These are phyloP conservation scores for Colletotrichum melonis DNA, from an alignment of 2,329 filamentous ascomycete genomes.

Conservation along the genomic window DNA sequence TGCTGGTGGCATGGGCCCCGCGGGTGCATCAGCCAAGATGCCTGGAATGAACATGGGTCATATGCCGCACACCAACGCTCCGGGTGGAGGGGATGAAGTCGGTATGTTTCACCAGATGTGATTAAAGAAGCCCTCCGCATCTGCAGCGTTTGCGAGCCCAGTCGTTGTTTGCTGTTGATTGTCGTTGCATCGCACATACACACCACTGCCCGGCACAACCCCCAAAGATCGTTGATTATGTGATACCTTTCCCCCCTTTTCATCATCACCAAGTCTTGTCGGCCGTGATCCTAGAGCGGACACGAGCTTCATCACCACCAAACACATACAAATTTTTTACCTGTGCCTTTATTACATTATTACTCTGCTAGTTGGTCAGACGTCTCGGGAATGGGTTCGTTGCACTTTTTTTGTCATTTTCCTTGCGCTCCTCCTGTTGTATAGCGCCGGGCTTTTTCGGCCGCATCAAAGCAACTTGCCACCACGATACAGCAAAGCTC, in stretches of 20 bases:
- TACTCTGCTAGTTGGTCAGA: conserved; percentile 36
- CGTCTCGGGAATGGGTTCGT: conserved; percentile 46
- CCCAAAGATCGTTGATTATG: conserved; percentile 38
- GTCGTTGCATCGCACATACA: conserved; percentile 39
- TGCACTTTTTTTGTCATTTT: conserved; percentile 40
- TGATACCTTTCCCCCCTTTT: conserved; percentile 46
- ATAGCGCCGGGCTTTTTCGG: conserved; percentile 46
- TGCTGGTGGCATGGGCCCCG: conserved; percentile 71
- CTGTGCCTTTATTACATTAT: conserved; percentile 35
- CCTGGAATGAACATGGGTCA: conserved; percentile 75
- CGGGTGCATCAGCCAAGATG: conserved; percentile 69
- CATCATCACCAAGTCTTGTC: conserved; percentile 31
- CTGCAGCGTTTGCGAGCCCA: conserved; percentile 50
- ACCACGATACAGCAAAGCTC: conserved; percentile 51
- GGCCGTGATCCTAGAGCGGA: conserved; percentile 33
- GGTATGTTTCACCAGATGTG: conserved; percentile 99
- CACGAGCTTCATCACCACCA: conserved; percentile 32
- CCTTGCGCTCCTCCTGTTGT: conserved; percentile 32
- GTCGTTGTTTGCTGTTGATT: conserved; percentile 36
- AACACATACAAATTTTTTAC: conserved; percentile 31
- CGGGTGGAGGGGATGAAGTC: conserved; percentile 83
- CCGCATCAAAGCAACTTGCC: conserved; percentile 43
- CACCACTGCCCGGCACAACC: conserved; percentile 36
- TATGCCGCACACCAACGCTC: conserved; percentile 77
- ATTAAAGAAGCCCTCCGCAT: conserved; percentile 54